Evolutionary conservation across 805 yeast genomes (phyloP).

Genomic region (Candida andamanensis): DNA sequence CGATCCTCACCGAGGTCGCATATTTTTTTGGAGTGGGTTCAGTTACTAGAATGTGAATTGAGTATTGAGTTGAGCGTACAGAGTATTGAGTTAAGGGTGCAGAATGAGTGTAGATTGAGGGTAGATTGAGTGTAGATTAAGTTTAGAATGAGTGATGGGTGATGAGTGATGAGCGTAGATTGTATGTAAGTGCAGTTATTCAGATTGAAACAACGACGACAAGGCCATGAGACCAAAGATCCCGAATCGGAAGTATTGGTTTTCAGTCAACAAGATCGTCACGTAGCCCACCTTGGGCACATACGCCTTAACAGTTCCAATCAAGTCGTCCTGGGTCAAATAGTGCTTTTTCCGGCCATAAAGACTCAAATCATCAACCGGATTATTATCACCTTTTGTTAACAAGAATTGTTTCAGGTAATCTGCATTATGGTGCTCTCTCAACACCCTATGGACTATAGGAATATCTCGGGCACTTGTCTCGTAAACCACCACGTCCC

Average conservation of each 20-base stretch:
- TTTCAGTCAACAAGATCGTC: constrained; percentile 87
- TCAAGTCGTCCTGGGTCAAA: constrained; percentile 74
- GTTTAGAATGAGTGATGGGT: too few relatives aligned
- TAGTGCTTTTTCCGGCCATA: constrained; percentile 75
- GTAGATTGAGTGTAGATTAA: too few relatives aligned
- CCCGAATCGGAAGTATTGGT: constrained; percentile 73
- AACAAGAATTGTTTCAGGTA: constrained; percentile 64
- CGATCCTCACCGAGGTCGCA: constrained; percentile 16
- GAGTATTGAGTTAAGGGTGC: too few relatives aligned
- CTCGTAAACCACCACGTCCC: constrained; percentile 93
- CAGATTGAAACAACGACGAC: constrained; percentile 50
- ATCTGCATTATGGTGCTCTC: constrained; percentile 62
- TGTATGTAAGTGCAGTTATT: too few relatives aligned
- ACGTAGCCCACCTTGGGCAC: constrained; percentile 86
- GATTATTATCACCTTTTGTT: constrained; percentile 96
- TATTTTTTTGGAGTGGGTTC: constrained; percentile 4
- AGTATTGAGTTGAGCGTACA: too few relatives aligned
- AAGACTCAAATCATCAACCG: constrained; percentile 81
- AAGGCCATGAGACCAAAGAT: constrained; percentile 71
- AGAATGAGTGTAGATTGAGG: too few relatives aligned
- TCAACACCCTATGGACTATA: constrained; percentile 91
- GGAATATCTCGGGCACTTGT: constrained; percentile 77
- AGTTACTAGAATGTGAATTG: too few relatives aligned
- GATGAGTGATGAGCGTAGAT: too few relatives aligned
- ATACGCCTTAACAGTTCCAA: constrained; percentile 91